These are phyloP conservation scores for Neurospora sp. DNA, from an alignment of 495 filamentous ascomycete genomes.

Conservation along the genomic window DNA sequence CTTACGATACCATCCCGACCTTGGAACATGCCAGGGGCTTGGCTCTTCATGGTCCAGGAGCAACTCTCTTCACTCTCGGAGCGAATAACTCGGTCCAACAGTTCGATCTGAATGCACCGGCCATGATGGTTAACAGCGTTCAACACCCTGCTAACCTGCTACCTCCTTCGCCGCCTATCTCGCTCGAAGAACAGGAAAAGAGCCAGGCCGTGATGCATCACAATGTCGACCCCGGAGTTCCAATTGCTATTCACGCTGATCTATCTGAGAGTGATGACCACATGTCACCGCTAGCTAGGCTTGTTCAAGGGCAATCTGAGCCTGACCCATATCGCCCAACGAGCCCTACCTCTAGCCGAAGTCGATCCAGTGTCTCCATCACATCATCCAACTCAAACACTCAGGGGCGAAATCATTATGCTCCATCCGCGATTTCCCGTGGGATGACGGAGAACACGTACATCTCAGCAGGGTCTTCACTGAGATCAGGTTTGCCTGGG, in stretches of 20 bases:
- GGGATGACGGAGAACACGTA: conserved; percentile 48
- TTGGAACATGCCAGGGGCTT: conserved; percentile 71
- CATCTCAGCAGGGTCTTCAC: conserved; percentile 52
- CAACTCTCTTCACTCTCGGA: conserved; percentile 85
- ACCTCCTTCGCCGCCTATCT: conserved; percentile 68
- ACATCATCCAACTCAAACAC: conserved; percentile 39
- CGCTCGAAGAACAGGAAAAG: conserved; percentile 53
- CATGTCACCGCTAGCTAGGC: conserved; percentile 56
- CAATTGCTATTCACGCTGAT: conserved; percentile 42
- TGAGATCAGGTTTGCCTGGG: conserved; percentile 30
- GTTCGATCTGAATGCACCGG: conserved; percentile 78
- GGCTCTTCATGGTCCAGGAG: conserved; percentile 78
- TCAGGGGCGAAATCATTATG: conserved; percentile 23
- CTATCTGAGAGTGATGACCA: conserved; percentile 55
- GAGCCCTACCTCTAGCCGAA: conserved; percentile 55
- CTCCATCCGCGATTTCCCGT: conserved; percentile 37
- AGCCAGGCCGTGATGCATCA: conserved; percentile 28
- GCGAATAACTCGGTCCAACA: conserved; percentile 85
- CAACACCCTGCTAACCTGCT: conserved; percentile 69
- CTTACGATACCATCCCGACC: conserved; percentile 78
- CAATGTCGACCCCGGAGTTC: conserved; percentile 33
- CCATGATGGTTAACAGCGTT: conserved; percentile 65
- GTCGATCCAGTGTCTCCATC: conserved; percentile 52
- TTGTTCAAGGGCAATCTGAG: conserved; percentile 40
- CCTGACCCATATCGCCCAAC: conserved; percentile 47